Evolutionary conservation across 129 eudicot species (phyloP), one percentile per base, ranked within the genome.

Genomic region (Oenanthe sinensis): DNA sequence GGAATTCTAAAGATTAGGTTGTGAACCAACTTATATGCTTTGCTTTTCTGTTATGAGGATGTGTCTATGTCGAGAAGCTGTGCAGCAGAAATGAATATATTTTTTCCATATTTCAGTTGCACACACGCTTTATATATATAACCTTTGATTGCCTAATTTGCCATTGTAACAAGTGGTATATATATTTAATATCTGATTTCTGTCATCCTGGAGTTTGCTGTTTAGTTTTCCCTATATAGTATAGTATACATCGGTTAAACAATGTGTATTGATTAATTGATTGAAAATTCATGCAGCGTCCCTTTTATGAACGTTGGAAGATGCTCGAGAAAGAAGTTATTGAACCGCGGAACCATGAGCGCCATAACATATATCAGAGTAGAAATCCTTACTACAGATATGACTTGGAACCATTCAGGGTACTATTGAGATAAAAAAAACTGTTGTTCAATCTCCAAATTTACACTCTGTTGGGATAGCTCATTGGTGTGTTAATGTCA

Each of bases 321-420:
- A 90, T 96, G 99, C 87, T 96, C 62, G 99, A 96, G 90, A 96
- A 85, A 85, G 99, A 96, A 88, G 92, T 96, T 65, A 88, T 96
- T 77, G 97, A 92, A 78, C 97, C 97, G 52, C 85, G 99, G 78
- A 96, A 96, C 81, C 67, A 79, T 68, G 99, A 96, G 80, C 92
- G 99, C 45, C 87, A 85, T 37, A 79, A 81, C 46, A 86, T 88
- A 67, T 89, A 82, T 72, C 84, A 75, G 78, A 82, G 86, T 76
- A 84, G 85, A 80, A 85, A 89, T 73, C 91, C 93, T n/a, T 78
- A 85, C 74, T 96, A 96, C 83, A 87, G 97, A 90, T 92, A 96
- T 80, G 99, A 96, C 71, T 79, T 87, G 87, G 99, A 96, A 84
- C 97, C 97, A 63, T 96, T 96, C 83, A 89, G 97, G 93, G 99